phyloP scores from a whole-genome alignment of 768 basidiomycete genomes.

The Hortiboletus campestris region DNA sequence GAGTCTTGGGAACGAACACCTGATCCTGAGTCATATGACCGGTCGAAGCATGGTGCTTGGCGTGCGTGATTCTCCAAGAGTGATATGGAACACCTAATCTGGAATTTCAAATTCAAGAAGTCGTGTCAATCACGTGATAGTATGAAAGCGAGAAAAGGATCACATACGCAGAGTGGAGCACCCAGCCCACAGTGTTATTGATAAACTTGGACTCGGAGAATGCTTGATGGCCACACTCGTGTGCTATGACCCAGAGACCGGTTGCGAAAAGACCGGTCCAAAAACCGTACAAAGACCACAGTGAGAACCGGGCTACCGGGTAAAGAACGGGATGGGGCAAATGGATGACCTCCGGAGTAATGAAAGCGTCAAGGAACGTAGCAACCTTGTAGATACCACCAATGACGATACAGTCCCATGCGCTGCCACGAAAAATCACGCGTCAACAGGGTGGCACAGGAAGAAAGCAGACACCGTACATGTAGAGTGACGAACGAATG shows the following conservation, averaged over 20 bases:
- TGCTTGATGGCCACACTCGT: constrained; percentile 95
- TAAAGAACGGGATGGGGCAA: constrained; percentile 65
- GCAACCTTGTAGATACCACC: constrained; percentile 65
- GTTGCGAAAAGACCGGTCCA: constrained; percentile 83
- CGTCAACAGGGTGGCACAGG: constrained; percentile 9
- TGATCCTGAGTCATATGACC: constrained; percentile 94
- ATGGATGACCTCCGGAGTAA: constrained; percentile 52
- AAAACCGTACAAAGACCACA: constrained; percentile 85
- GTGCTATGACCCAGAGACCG: constrained; percentile 92
- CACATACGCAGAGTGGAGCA: constrained; percentile 84
- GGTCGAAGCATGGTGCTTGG: constrained; percentile 93
- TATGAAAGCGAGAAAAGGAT: constrained; percentile 2
- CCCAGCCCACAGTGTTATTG: constrained; percentile 91
- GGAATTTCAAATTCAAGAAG: constrained; percentile 14
- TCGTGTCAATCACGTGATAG: constrained; percentile 24
- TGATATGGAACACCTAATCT: constrained; percentile 96
- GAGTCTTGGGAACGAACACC: constrained; percentile 92
- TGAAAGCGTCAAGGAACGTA: constrained; percentile 58
- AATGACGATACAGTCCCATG: constrained; percentile 76
- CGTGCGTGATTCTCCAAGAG: constrained; percentile 93
- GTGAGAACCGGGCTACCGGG: constrained; percentile 54
- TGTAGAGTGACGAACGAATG: constrained; percentile 69
- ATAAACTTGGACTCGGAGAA: constrained; percentile 90
- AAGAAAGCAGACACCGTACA: constrained; percentile 46
- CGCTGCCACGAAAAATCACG: constrained; percentile 36